phyloP scores from a whole-genome alignment of 306 rosid species.

The Rosa persica region DNA sequence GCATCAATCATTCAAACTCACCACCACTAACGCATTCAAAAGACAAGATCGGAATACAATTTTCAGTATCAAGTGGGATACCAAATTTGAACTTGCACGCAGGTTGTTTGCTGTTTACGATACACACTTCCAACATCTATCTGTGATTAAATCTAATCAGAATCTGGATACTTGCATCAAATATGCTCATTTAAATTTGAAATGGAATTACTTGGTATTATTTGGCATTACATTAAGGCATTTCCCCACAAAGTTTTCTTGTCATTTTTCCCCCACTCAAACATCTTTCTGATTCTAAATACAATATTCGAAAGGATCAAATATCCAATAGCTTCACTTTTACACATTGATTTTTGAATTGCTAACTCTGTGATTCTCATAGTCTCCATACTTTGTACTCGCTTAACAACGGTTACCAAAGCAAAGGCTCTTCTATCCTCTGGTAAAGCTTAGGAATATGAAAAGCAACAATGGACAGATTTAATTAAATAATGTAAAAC shows the following conservation, averaged over 20 bases:
- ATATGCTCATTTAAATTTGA: background rate
- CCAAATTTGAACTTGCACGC: too few relatives aligned
- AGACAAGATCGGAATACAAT: too few relatives aligned
- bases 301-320: background rate
- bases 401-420: constrained; percentile 13
- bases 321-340: background rate
- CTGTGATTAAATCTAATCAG: background rate
- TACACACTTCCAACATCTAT: background rate
- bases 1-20: background rate
- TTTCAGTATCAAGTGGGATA: background rate
- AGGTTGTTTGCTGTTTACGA: background rate
- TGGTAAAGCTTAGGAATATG: constrained; percentile 9
- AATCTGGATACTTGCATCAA: background rate
- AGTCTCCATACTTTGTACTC: constrained; percentile 4
- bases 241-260: background rate
- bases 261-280: background rate
- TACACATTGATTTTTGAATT: background rate
- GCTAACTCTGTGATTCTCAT: constrained; percentile 12
- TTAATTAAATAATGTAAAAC: background rate
- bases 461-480: constrained; percentile 19
- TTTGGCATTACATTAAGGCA: background rate
- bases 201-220: background rate
- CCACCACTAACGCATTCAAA: background rate
- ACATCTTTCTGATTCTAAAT: background rate
- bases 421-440: constrained; percentile 13